Base-by-base conservation (phyloP, 148 eudicot species). In the Camellia sinensis region DNA sequence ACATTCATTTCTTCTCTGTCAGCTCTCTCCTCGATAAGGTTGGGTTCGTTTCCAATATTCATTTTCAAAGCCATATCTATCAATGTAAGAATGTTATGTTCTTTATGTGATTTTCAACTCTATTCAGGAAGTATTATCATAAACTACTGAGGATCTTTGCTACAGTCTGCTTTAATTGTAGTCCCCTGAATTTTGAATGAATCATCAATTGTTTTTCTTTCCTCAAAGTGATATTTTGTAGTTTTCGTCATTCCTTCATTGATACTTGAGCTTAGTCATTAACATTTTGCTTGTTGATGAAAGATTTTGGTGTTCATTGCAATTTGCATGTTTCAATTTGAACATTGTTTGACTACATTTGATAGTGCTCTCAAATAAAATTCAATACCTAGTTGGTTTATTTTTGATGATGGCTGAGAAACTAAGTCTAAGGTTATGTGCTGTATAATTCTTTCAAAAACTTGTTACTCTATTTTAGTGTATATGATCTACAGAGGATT, bases 11-110 rank as follows among this genome's bases (percentile, higher is more conserved):
- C 74, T 95, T 89, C 81, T 80, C 85, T 0, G 92, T 95, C 52
- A 73, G 80, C 64, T 89, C 92, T 2, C 89, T 95, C 15, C 85
- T 95, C 59, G 79, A 83, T 63, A 90, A 92, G 99, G 99, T 86
- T 67, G 67, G 41, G 29, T 18, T 77, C 2, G 40, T 65, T 77
- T 52, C 9, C 17, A 54, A 15, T 7, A 22, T 14, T 18, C 78
- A 17, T n/a, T 29, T 15, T 3, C 66, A 56, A 12, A 19, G 44
- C 3, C 41, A 21, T n/a, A 8, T 74, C 66, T 5, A 59, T 18
- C 60, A 3, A 40, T 8, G 12, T 53, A 2, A 11, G 2, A 15
- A 72, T 19, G 50, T 53, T 70, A 19, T 70, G 11, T 48, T n/a
- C 56, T 71, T 71, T 46, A 21, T 53, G 12, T 53, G 63, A 72